Percentiles rank a stretch among this genome's conserved stretches.
These are phyloP conservation scores for Oenanthe sinensis DNA, from an alignment of 129 eudicot species.

Conservation along the genomic window DNA sequence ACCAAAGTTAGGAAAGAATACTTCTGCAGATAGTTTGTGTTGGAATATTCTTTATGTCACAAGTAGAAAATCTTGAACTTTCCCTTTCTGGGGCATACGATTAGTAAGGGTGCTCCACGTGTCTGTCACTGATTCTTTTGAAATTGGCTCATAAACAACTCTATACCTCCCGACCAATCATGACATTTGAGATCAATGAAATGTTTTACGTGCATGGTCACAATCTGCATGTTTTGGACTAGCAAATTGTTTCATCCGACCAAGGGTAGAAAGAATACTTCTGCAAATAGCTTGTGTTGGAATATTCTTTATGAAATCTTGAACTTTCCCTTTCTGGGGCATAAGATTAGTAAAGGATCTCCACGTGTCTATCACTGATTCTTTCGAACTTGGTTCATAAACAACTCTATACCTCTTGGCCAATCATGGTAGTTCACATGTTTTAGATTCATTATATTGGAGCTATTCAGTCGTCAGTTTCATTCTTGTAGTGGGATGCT, in stretches of 20 bases:
- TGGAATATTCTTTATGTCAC: background rate
- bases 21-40: background rate
- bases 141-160: too few relatives aligned
- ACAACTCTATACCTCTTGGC: background rate
- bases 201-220: background rate
- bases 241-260: background rate
- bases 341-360: background rate
- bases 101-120: background rate
- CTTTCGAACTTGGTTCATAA: too few relatives aligned
- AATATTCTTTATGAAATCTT: background rate
- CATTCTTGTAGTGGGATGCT: background rate
- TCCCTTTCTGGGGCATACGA: background rate
- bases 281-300: background rate
- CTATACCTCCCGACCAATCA: too few relatives aligned
- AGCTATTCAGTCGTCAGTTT: background rate
- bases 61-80: background rate
- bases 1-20: background rate
- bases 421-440: background rate
- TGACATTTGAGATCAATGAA: background rate
- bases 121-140: too few relatives aligned
- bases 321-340: background rate
- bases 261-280: background rate
- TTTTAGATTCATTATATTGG: background rate
- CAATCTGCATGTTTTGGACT: background rate
- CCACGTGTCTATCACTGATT: background rate